Percentiles rank a stretch among this genome's conserved stretches.
These are phyloP conservation scores for Mycena maculata DNA, from an alignment of 768 basidiomycete genomes.

Conservation along the genomic window DNA sequence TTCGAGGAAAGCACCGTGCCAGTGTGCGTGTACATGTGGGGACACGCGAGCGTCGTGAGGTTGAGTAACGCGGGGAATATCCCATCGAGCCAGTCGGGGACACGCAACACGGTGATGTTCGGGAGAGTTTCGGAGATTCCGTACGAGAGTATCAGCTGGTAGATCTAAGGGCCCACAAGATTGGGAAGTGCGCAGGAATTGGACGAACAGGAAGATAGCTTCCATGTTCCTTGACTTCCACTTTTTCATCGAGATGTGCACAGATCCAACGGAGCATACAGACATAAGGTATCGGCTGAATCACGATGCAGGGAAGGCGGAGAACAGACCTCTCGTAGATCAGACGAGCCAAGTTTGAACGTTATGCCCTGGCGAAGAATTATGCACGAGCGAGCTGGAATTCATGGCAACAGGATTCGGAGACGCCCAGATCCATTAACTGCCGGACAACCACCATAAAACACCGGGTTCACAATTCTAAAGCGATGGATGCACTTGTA, in stretches of 20 bases:
- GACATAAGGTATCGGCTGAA: too few relatives aligned
- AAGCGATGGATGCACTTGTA: too few relatives aligned
- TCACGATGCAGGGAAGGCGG: too few relatives aligned
- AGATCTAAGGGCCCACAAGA: conserved; percentile 13
- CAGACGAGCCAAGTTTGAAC: too few relatives aligned
- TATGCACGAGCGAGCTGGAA: too few relatives aligned
- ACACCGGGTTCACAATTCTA: too few relatives aligned
- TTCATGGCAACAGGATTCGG: too few relatives aligned
- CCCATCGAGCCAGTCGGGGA: neutral
- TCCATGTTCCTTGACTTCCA: neutral
- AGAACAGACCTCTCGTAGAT: too few relatives aligned
- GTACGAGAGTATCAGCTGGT: neutral
- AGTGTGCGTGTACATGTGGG: neutral
- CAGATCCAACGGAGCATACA: neutral
- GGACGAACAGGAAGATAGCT: conserved; percentile 6
- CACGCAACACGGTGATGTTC: neutral
- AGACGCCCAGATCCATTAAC: too few relatives aligned
- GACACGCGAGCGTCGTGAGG: neutral
- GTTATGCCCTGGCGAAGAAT: too few relatives aligned
- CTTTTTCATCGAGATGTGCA: conserved; percentile 9
- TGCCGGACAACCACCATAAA: too few relatives aligned
- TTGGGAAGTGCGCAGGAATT: conserved; percentile 15
- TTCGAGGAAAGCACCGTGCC: neutral
- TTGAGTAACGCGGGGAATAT: conserved; percentile 19
- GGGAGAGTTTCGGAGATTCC: neutral